Evolutionary conservation across 2,329 filamentous ascomycete genomes (phyloP).

Genomic region (Dactylonectria macrodidyma): DNA sequence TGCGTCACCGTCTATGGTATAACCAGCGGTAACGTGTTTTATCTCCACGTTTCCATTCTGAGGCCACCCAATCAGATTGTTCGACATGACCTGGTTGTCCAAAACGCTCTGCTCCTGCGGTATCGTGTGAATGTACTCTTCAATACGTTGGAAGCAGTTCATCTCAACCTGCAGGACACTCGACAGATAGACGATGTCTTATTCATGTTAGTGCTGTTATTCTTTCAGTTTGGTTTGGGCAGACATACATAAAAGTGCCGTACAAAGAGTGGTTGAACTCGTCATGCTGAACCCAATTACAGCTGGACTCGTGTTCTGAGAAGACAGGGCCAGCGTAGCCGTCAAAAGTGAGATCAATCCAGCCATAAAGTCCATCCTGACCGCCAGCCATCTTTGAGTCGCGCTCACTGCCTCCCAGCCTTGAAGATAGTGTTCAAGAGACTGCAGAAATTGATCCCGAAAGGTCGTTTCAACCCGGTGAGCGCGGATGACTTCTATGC

Average conservation of each 20-base stretch:
- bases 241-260: constrained; percentile 14
- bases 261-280: constrained; percentile 16
- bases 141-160: constrained; percentile 20
- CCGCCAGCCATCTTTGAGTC: constrained; percentile 23
- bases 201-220: background rate
- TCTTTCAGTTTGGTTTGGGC: background rate
- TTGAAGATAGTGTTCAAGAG: constrained; percentile 16
- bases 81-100: background rate
- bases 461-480: background rate
- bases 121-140: constrained; percentile 17
- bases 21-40: constrained; percentile 12
- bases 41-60: background rate
- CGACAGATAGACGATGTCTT: constrained; percentile 18
- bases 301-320: background rate
- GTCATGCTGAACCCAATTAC: constrained; percentile 27
- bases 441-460: background rate
- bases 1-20: constrained; percentile 2
- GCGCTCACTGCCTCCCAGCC: constrained; percentile 23
- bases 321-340: background rate
- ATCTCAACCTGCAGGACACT: constrained; percentile 22
- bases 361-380: constrained; percentile 21
- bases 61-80: background rate
- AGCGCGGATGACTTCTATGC: constrained; percentile 19
- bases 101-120: constrained; percentile 1
- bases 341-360: constrained; percentile 23